Conservation (phyloP, 2,329 filamentous ascomycete species). For the Tolypocladium ovalisporum region DNA sequence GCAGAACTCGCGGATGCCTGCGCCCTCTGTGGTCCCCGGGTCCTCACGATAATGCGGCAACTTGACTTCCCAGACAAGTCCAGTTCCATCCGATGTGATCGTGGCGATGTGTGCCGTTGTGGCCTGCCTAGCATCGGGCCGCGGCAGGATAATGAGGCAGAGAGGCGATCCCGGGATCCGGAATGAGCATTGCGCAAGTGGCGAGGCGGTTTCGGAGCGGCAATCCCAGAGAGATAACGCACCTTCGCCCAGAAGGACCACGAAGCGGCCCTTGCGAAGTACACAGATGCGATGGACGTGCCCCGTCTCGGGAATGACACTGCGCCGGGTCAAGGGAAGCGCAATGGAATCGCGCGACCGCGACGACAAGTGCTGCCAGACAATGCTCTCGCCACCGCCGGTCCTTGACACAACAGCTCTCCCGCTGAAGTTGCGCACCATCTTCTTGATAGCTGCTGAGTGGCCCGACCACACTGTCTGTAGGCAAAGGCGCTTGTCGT, state of each 20-base stretch:
- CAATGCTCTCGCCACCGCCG: constrained; percentile 63
- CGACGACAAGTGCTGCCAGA: constrained; percentile 57
- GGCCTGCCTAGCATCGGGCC: constrained; percentile 42
- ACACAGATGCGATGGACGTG: constrained; percentile 75
- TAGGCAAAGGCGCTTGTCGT: constrained; percentile 47
- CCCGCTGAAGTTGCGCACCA: constrained; percentile 76
- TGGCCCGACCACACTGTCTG: constrained; percentile 75
- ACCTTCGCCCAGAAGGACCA: constrained; percentile 67
- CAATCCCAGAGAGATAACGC: constrained; percentile 74
- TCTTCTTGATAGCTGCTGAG: constrained; percentile 68
- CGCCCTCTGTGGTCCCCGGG: constrained; percentile 10
- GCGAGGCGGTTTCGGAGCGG: constrained; percentile 42
- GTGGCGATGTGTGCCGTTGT: constrained; percentile 65
- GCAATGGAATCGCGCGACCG: constrained; percentile 25
- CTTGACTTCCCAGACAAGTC: constrained; percentile 69
- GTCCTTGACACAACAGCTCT: constrained; percentile 74
- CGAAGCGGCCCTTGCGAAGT: constrained; percentile 64
- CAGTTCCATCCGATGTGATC: constrained; percentile 66
- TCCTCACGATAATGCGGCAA: constrained; percentile 38
- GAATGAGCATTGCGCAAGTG: constrained; percentile 43
- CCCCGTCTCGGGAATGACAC: constrained; percentile 53
- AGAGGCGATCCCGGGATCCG: constrained; percentile 58
- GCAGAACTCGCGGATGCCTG: constrained; percentile 52
- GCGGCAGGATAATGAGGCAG: constrained; percentile 67
- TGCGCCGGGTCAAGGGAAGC: constrained; percentile 49